Base-by-base conservation (phyloP, 805 yeast species). In the Candida sanyiensis region DNA sequence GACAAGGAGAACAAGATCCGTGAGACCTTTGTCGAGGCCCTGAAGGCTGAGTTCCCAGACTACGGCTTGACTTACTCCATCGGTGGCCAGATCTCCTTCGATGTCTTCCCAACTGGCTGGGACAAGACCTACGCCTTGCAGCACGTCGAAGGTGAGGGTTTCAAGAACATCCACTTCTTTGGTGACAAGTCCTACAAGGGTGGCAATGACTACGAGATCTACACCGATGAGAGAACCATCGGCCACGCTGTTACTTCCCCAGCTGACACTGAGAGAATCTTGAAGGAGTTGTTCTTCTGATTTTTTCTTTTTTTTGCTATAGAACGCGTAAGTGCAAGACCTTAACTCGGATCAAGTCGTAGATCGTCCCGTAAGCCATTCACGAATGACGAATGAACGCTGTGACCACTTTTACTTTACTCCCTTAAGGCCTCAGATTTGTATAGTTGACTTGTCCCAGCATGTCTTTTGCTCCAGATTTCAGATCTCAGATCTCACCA, bases 61-160 rank as follows among this genome's bases (percentile, higher is more conserved):
- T 72, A 72, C 57, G 83, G 82, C 40, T 75, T 93, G 60, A 90
- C 97, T 51, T 93, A 83, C 76, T 93, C 98, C 44, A 93, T 93
- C 50, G 99, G 99, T 66, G 99, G 99, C 55, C 97, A 93, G 75
- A 93, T 93, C 64, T 90, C 97, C 25, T 93, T 93, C 58, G 99
- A 93, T n/a, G 34, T 93, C 93, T 69, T 93, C 99, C 99, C 99
- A 93, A 60, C 99, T 98, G 48, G 96, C 86, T 72, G 99, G 99
- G 90, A 93, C 93, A 49, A 93, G 97, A 59, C 99, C 46, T 93
- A 90, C 73, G 86, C 95, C 67, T 77, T 93, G 62, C 88, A 83
- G 67, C 98, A 90, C 67, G 89, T 93, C 54, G 86, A 69, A 57
- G 65, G 72, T 44, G 96, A 90, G 67, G 79, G 83, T 50, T 93